Evolutionary conservation across 768 basidiomycete genomes (phyloP), one percentile per base, ranked within the genome.

Genomic region (Mycena belliarum): DNA sequence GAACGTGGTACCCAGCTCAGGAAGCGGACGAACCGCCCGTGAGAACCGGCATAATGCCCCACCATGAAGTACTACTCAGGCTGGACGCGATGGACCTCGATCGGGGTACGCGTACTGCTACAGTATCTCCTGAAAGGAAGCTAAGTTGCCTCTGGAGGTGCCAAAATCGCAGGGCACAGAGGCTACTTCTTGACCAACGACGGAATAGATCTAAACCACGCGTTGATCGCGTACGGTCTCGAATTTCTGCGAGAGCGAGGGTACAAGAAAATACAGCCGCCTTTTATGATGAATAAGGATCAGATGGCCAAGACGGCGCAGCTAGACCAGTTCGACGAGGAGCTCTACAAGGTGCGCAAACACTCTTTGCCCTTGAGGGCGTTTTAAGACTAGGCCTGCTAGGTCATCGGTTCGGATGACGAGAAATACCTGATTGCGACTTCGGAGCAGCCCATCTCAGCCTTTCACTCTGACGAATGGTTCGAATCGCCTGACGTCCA

Each of bases 371-470:
- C 28, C 4, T 45, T 33, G 26, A 38, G 9, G 46, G 29, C 20
- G 25, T 23, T 25, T 42, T 49, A 48, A 26, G 24, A 16, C 18
- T 32, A 32, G 7, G 25, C 29, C n/a, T n/a, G 20, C 23, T 57
- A 91, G 91, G 89, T 95, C 52, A 89, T 93, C 63, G 95, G 82
- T 10, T 83, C 83, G 35, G 93, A 94, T 55, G 94, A 97, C 67
- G 96, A 98, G 72, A 98, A 98, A 72, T 99, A 99, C 75, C 85
- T 99, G 48, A 99, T 99, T 70, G 97, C 97, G 6, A 99, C 97
- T 48, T 96, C 94, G 45, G 97, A 99, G 74, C 97, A 99, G 71
- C 97, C 97, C 37, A 95, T 99, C 73, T 98, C 97, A 8, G 91
- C 93, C 6, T 91, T 87, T 72, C 94, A 98, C 76, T 84, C 89